Percentiles rank a stretch among this genome's conserved stretches.
phyloP scores from a whole-genome alignment of 1,284 basidiomycete genomes.

The Athelia sp. region DNA sequence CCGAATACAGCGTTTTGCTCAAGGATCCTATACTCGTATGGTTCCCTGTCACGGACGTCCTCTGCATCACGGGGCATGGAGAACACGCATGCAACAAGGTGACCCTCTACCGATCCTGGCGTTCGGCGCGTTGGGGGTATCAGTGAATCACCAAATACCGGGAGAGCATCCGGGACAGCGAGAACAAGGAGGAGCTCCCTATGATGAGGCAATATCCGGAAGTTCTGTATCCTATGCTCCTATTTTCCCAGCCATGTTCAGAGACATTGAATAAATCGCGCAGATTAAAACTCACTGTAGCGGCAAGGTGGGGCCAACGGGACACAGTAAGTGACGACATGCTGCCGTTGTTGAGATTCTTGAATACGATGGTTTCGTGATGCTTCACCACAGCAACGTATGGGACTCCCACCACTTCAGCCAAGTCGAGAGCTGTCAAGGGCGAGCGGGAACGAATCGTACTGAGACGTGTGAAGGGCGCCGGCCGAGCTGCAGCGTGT shows the following conservation, averaged over 20 bases:
- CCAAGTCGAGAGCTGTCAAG: conserved; percentile 39
- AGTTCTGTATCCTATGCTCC: conserved; percentile 29
- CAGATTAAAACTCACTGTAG: conserved; percentile 12
- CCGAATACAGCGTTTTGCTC: conserved; percentile 1
- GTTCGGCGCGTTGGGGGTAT: background rate
- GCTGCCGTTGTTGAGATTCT: conserved; percentile 29
- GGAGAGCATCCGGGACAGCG: background rate
- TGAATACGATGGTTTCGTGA: conserved; percentile 39
- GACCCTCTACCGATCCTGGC: background rate
- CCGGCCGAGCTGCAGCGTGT: conserved; percentile 26
- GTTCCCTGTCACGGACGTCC: conserved; percentile 5
- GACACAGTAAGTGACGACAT: conserved; percentile 2
- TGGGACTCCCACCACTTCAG: conserved; percentile 38
- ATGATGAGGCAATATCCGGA: conserved; percentile 23
- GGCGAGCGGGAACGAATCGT: conserved; percentile 31
- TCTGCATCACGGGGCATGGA: background rate
- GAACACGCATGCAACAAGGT: background rate
- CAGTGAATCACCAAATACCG: background rate
- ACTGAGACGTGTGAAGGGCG: conserved; percentile 38
- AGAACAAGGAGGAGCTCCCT: background rate
- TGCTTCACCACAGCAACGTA: conserved; percentile 41
- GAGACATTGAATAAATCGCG: conserved; percentile 8
- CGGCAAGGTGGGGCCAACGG: background rate
- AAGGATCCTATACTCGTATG: conserved; percentile 1
- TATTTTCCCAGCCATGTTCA: conserved; percentile 8